Evolutionary conservation across 208 protist genomes (phyloP), one percentile per base, ranked within the genome.

Genomic region (Lotmaria passim): DNA sequence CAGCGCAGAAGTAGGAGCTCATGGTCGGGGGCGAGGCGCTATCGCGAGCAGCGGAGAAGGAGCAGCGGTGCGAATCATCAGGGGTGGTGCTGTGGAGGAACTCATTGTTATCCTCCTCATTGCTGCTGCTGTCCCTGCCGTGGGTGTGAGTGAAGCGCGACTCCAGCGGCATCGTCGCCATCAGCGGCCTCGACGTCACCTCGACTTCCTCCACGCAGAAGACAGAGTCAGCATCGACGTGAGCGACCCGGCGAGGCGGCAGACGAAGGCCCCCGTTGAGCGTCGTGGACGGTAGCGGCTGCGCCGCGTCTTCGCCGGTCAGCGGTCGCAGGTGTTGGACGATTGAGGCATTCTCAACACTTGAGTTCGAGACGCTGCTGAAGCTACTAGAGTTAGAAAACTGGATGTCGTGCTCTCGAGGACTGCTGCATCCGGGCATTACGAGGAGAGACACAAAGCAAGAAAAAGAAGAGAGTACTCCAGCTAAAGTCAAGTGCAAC

Each of bases 361-460:
- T 52, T 7, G 30, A 17, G 36, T 46, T 30, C 19, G 21, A 71
- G 8, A 44, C 55, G 43, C 31, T 56, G 55, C 41, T 61, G 44
- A 71, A 63, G 55, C 65, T 56, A 44, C 65, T 71, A 1, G 65
- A 71, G 55, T 50, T 71, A 12, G 65, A 73, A 31, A 50, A 65
- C 24, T 59, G 46, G 0, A 73, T 2, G 24, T 21, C 38, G n/a
- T 43, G 21, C 38, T 56, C 55, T 41, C 12, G 3, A 7, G 48
- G 19, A 14, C 21, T 21, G 47, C 34, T 19, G 26, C 33, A 19
- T 17, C 28, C 23, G 26, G 55, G 26, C 65, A 62, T 58, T 5
- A 24, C 39, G 12, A 17, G 17, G 36, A 5, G 33, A 31, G 19
- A 31, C n/a, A 41, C 7, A 31, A 26, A 26, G 15, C 8, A 43